Evolutionary conservation across 2,329 filamentous ascomycete genomes (phyloP).

Genomic region (Fusarium keratoplasticum): DNA sequence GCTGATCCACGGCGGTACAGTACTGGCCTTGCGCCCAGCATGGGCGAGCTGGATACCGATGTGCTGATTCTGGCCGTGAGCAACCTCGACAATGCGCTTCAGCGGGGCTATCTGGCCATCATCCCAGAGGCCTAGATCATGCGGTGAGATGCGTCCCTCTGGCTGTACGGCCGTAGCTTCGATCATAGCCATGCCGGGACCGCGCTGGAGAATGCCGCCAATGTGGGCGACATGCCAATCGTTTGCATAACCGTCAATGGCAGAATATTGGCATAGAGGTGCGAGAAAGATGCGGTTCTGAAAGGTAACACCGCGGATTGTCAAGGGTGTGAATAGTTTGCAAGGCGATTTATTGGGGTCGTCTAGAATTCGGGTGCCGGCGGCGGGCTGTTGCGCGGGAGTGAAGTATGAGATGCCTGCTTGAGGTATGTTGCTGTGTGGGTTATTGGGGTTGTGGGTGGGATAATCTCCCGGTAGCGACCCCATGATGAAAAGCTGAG

Average conservation of each 20-base stretch:
- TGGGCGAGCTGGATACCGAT: constrained; percentile 9
- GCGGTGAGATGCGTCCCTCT: not conserved
- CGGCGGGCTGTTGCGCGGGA: constrained; percentile 55
- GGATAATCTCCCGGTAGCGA: not conserved
- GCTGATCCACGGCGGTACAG: constrained; percentile 1
- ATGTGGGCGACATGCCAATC: not conserved
- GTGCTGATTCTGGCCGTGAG: not conserved
- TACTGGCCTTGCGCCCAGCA: constrained; percentile 12
- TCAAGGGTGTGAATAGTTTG: not conserved
- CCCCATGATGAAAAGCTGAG: not conserved
- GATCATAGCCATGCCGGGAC: not conserved
- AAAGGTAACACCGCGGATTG: not conserved
- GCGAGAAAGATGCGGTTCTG: not conserved
- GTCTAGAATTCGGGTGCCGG: constrained; percentile 49
- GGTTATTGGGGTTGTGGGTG: not conserved
- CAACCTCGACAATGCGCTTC: not conserved
- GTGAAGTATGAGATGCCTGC: constrained; percentile 57
- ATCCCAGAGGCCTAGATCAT: not conserved
- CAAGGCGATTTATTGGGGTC: not conserved
- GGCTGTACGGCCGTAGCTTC: not conserved
- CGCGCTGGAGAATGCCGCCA: not conserved
- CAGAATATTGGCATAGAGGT: not conserved
- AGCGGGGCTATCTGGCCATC: not conserved
- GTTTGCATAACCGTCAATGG: not conserved
- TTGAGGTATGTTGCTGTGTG: not conserved